Conservation (phyloP, 331 rosid genomes). For the Quercus phellos region DNA sequence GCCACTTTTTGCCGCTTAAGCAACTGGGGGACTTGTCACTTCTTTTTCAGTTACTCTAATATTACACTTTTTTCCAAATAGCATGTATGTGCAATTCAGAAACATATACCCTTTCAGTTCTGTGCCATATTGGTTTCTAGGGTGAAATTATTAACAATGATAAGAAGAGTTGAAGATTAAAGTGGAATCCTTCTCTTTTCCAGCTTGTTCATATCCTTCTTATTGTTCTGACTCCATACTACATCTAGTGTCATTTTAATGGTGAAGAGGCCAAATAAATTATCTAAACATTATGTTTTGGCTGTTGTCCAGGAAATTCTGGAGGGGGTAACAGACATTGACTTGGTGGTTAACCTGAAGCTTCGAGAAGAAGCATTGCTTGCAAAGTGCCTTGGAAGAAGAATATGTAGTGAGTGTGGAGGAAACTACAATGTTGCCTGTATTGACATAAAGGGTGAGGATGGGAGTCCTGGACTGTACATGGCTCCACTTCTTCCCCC, state of each 20-base stretch:
- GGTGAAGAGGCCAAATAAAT: not conserved
- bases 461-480: slow-evolving; percentile 60
- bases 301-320: slow-evolving; percentile 62
- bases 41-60: not conserved
- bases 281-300: slow-evolving; percentile 7
- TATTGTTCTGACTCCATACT: not conserved
- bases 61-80: not conserved
- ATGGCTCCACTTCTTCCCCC: slow-evolving; percentile 99
- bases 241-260: not conserved
- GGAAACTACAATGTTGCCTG: slow-evolving; percentile 79
- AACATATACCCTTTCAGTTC: not conserved
- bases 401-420: slow-evolving; percentile 85
- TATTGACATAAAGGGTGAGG: slow-evolving; percentile 56
- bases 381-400: slow-evolving; percentile 89
- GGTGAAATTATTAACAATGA: not conserved
- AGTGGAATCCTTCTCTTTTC: not conserved
- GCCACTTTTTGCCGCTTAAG: not conserved
- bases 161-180: not conserved
- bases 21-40: not conserved
- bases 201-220: not conserved
- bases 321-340: slow-evolving; percentile 73
- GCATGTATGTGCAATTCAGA: not conserved
- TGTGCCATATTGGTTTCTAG: not conserved
- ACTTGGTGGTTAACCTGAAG: slow-evolving; percentile 86
- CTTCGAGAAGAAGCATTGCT: slow-evolving; percentile 78